Percentiles rank a stretch among this genome's conserved stretches.
These are phyloP conservation scores for Clavispora fructus DNA, from an alignment of 805 yeast genomes.

Conservation along the genomic window DNA sequence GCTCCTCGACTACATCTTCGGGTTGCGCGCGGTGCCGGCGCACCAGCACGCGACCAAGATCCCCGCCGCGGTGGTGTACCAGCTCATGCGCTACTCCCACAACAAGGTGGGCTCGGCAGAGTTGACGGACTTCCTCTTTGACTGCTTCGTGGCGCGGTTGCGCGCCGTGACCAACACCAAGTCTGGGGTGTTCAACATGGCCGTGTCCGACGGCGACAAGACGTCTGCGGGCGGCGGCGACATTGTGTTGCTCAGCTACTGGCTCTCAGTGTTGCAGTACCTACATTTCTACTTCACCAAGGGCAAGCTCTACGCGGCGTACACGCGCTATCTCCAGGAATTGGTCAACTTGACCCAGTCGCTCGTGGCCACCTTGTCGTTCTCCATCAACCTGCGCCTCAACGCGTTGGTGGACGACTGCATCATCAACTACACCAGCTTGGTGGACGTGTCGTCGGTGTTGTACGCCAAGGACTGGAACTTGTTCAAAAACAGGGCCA, in stretches of 20 bases:
- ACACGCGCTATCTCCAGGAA: conserved; percentile 60
- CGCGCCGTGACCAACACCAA: conserved; percentile 55
- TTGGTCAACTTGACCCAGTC: conserved; percentile 50
- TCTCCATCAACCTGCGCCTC: conserved; percentile 59
- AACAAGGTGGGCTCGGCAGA: conserved; percentile 49
- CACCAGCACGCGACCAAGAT: conserved; percentile 45
- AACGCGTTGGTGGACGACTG: conserved; percentile 58
- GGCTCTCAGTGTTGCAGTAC: conserved; percentile 79
- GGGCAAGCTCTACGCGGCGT: conserved; percentile 50
- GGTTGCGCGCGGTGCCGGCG: conserved; percentile 35
- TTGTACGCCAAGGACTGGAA: conserved; percentile 70
- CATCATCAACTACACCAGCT: conserved; percentile 68
- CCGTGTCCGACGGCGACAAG: conserved; percentile 14
- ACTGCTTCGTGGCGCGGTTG: conserved; percentile 56
- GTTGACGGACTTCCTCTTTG: conserved; percentile 54
- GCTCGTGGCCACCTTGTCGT: conserved; percentile 58
- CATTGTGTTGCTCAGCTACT: conserved; percentile 70
- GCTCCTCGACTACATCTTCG: conserved; percentile 44
- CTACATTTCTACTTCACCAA: conserved; percentile 71
- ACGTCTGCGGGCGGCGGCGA: conserved; percentile 45
- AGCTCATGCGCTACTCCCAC: conserved; percentile 65
- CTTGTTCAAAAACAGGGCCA: conserved; percentile 40
- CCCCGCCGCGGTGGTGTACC: conserved; percentile 68
- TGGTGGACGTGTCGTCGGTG: conserved; percentile 75
- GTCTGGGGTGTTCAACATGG: conserved; percentile 51